Evolutionary conservation across 257 asterid species (phyloP).

Genomic region (Rhazya stricta): DNA sequence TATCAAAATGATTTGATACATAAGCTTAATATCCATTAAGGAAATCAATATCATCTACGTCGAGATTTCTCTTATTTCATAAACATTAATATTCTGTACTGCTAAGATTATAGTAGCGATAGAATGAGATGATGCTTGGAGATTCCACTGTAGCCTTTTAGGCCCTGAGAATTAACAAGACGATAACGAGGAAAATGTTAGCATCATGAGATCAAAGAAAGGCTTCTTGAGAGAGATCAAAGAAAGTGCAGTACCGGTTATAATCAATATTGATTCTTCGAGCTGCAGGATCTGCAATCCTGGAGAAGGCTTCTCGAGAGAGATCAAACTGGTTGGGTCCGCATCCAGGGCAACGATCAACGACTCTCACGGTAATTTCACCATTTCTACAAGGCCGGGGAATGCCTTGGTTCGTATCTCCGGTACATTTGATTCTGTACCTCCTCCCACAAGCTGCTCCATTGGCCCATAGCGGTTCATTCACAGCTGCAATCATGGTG

Average conservation of each 20-base stretch:
- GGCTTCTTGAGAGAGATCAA: too few relatives aligned
- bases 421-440: background rate
- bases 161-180: background rate
- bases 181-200: background rate
- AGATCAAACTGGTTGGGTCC: background rate
- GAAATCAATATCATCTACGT: too few relatives aligned
- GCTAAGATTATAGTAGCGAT: too few relatives aligned
- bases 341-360: background rate
- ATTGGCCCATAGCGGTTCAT: background rate
- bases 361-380: background rate
- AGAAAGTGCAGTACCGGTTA: background rate
- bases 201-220: too few relatives aligned
- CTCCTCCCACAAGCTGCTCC: background rate
- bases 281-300: background rate
- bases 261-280: constrained; percentile 1
- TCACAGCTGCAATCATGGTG: background rate
- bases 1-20: too few relatives aligned
- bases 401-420: background rate
- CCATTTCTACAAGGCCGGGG: background rate
- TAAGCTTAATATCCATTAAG: too few relatives aligned
- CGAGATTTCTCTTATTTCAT: too few relatives aligned
- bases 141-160: background rate
- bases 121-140: too few relatives aligned
- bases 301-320: constrained; percentile 3
- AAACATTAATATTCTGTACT: too few relatives aligned